Conservation (phyloP, 208 protist species). For the Angomonas ambiguus region DNA sequence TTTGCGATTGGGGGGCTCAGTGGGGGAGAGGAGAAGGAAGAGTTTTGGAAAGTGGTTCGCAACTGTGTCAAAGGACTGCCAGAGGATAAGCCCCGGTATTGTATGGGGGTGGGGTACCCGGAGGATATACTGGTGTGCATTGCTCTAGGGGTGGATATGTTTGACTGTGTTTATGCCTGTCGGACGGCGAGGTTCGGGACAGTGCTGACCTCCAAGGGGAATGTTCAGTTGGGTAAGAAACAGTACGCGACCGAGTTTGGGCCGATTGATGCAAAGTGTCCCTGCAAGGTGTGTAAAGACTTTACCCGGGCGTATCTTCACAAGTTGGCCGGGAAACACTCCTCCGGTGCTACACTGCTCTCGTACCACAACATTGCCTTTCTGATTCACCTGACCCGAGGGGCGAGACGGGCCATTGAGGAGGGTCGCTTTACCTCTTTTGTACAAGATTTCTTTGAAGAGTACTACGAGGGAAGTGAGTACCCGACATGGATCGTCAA, state of each 20-base stretch:
- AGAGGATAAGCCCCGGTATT: slow-evolving; percentile 95
- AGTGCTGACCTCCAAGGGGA: slow-evolving; percentile 85
- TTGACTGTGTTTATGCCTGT: slow-evolving; percentile 99
- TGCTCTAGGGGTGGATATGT: slow-evolving; percentile 99
- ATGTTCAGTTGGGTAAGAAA: slow-evolving; percentile 73
- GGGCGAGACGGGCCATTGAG: slow-evolving; percentile 80
- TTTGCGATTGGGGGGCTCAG: slow-evolving; percentile 99
- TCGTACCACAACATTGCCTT: slow-evolving; percentile 98
- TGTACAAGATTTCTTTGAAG: slow-evolving; percentile 84
- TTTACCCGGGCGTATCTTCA: slow-evolving; percentile 94
- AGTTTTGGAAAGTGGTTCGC: slow-evolving; percentile 94
- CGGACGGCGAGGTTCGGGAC: slow-evolving; percentile 96
- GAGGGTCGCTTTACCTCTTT: slow-evolving; percentile 76
- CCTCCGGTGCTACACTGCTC: slow-evolving; percentile 90
- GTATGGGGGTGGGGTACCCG: slow-evolving; percentile 99
- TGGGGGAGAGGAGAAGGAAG: slow-evolving; percentile 98
- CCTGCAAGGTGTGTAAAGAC: slow-evolving; percentile 88
- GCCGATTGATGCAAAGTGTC: slow-evolving; percentile 85
- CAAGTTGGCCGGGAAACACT: slow-evolving; percentile 85
- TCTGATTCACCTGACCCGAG: slow-evolving; percentile 91
- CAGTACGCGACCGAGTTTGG: slow-evolving; percentile 67
- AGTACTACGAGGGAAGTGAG: slow-evolving; percentile 74
- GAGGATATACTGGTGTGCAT: slow-evolving; percentile 98
- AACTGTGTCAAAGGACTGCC: slow-evolving; percentile 91
- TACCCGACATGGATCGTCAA: slow-evolving; percentile 90